Base-by-base conservation (phyloP, 1,284 basidiomycete species). In the Ganoderma lucidum region DNA sequence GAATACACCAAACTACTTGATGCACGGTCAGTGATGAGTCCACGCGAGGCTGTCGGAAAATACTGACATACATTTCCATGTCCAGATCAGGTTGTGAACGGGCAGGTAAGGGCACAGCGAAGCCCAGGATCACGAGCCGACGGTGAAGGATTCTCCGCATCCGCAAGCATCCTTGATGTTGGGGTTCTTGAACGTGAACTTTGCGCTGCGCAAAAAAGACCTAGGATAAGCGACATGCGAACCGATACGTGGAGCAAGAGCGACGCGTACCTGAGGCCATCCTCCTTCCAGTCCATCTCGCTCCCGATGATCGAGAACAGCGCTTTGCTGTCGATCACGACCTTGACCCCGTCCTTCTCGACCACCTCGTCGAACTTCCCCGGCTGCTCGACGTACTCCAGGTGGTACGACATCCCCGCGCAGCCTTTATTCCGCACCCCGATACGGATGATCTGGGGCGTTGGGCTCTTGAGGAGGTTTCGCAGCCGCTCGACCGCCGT, bases 351-450 rank as follows among this genome's bases (percentile, higher is more conserved):
- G 75, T 97, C 96, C 83, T 97, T 96, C 81, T 96, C 91, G 41
- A 99, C 97, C n/a, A 98, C 88, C 80, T 99, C 98, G 82, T 99
- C 98, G 78, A 99, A 99, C 81, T 92, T 93, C 3, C 90, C 95
- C 0, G 96, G 93, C 75, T 92, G 86, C 63, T 96, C 91, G 67
- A 99, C 96, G 81, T 99, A 99, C 78, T 99, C 97, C 65, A 99
- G 88, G 80, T 99, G 95, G 82, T 99, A 99, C 37, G 95, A 93
- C 81, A 99, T 90, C 8, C 98, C 98, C 0, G 98, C 98, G 80
- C 98, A 99, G n/a, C 98, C 98, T 82, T 99, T 98, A 83, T 99
- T 98, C 76, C 93, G 91, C 60, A 99, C 96, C 42, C 96, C 96
- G 70, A 99, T 96, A 9, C 97, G 93, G 71, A 99, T 93, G 68